phyloP scores from a whole-genome alignment of 495 filamentous ascomycete species.

The Schizothecium vesticola region DNA sequence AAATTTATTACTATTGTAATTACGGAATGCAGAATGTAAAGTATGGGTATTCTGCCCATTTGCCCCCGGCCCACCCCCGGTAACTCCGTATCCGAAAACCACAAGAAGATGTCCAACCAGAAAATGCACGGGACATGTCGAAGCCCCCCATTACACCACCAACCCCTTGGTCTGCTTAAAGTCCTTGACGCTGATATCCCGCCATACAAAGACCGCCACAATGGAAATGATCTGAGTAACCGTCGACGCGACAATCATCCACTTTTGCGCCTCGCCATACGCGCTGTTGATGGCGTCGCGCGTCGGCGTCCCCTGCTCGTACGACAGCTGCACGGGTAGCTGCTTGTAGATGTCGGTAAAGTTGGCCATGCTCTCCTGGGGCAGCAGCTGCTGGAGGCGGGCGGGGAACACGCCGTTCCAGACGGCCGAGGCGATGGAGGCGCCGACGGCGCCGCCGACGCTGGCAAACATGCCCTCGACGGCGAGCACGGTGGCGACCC shows the following conservation, averaged over 20 bases:
- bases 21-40: neutral
- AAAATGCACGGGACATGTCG: neutral
- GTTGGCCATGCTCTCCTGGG: constrained; percentile 44
- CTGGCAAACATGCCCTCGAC: constrained; percentile 55
- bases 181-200: constrained; percentile 50
- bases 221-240: constrained; percentile 44
- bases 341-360: constrained; percentile 19
- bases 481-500: constrained; percentile 62
- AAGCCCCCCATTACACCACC: constrained; percentile 1
- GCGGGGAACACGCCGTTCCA: constrained; percentile 58
- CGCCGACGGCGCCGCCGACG: constrained; percentile 62
- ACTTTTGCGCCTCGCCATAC: constrained; percentile 51
- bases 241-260: constrained; percentile 49
- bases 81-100: neutral
- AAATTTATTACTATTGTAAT: too few species aligned
- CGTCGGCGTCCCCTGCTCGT: constrained; percentile 44
- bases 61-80: neutral
- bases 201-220: constrained; percentile 41
- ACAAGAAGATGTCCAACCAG: neutral
- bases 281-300: constrained; percentile 51
- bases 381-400: constrained; percentile 51
- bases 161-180: constrained; percentile 33
- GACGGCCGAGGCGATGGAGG: constrained; percentile 57
- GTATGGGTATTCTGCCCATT: neutral
- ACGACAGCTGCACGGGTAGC: constrained; percentile 48